Percentiles rank a stretch among this genome's conserved stretches.
Conservation (phyloP, 2,329 filamentous ascomycete genomes). For the Xylaria sp. region DNA sequence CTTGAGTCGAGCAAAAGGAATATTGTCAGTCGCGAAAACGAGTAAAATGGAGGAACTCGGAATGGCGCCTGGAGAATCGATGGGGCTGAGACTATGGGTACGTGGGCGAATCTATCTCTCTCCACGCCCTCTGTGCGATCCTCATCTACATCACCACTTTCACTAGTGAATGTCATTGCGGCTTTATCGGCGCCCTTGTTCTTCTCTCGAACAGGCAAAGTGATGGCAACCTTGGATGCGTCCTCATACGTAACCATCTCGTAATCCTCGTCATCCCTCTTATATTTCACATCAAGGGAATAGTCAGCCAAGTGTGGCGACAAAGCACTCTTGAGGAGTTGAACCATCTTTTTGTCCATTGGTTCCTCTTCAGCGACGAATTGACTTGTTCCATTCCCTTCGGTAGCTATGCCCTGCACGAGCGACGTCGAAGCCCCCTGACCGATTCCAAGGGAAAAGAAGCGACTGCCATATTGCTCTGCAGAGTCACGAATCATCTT, state of each 20-base stretch:
- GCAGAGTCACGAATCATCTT: constrained; percentile 9
- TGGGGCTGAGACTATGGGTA: constrained; percentile 6
- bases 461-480: constrained; percentile 4
- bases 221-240: constrained; percentile 11
- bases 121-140: neutral
- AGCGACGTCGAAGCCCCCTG: constrained; percentile 19
- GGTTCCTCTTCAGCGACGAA: constrained; percentile 27
- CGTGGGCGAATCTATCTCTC: constrained; percentile 19
- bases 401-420: constrained; percentile 25
- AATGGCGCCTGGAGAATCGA: constrained; percentile 23
- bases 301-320: constrained; percentile 14
- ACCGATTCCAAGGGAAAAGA: constrained; percentile 31
- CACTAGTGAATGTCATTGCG: neutral
- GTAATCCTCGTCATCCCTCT: constrained; percentile 26
- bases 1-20: constrained; percentile 25
- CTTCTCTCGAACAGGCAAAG: constrained; percentile 8
- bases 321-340: constrained; percentile 28
- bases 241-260: constrained; percentile 21
- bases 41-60: constrained; percentile 16
- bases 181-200: neutral
- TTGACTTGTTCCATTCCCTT: constrained; percentile 27
- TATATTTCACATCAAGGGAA: constrained; percentile 26
- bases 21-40: constrained; percentile 17
- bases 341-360: constrained; percentile 34
- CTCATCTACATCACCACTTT: neutral